phyloP scores from a whole-genome alignment of 345 rosid species.

The Heritiera littoralis region DNA sequence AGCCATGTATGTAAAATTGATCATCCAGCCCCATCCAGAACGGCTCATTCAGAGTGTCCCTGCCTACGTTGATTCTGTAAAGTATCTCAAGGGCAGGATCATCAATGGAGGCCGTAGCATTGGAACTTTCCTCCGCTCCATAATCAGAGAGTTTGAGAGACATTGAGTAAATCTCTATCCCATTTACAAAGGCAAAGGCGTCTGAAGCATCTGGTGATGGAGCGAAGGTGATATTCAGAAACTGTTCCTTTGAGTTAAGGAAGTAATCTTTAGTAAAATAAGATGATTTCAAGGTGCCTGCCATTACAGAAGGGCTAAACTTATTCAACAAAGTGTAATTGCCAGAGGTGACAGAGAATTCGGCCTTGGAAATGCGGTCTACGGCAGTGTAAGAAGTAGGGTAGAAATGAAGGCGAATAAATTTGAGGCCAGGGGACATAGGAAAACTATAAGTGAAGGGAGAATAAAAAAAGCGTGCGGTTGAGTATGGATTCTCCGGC shows the following conservation, averaged over 20 bases:
- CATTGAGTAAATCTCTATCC: slow-evolving; percentile 39
- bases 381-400: not conserved
- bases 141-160: slow-evolving; percentile 23
- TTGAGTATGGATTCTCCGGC: slow-evolving; percentile 19
- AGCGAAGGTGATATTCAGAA: not conserved
- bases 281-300: not conserved
- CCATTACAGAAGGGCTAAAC: slow-evolving; percentile 22
- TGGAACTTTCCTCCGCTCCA: not conserved
- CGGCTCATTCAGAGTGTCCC: slow-evolving; percentile 23
- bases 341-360: slow-evolving; percentile 24
- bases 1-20: not conserved
- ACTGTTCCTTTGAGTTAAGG: not conserved
- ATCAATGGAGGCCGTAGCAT: not conserved
- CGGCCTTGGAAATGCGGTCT: not conserved
- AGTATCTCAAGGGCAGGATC: slow-evolving; percentile 31
- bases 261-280: slow-evolving; percentile 3
- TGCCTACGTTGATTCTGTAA: slow-evolving; percentile 40
- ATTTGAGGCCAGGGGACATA: slow-evolving; percentile 22
- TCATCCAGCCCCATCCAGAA: slow-evolving; percentile 36
- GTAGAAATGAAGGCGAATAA: slow-evolving; percentile 31
- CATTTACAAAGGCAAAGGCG: slow-evolving; percentile 35
- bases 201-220: not conserved
- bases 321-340: slow-evolving; percentile 27
- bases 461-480: slow-evolving; percentile 25
- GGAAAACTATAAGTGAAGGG: slow-evolving; percentile 30